phyloP scores from a whole-genome alignment of 306 rosid species.

The Prunus fruticosa region DNA sequence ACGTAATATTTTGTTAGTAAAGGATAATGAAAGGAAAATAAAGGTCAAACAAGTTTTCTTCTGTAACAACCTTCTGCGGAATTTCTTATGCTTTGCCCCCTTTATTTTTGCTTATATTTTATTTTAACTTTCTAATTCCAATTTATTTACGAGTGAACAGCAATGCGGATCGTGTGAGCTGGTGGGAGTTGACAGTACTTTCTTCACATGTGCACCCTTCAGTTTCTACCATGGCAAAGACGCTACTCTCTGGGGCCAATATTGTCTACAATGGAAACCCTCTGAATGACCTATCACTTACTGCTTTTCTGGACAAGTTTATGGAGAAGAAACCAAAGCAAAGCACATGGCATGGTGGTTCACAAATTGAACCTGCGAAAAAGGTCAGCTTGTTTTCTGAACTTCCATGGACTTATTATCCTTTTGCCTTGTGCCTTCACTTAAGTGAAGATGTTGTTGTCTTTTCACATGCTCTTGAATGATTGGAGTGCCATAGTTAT shows the following conservation, averaged over 20 bases:
- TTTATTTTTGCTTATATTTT: no score
- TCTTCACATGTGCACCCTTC: constrained; percentile 95
- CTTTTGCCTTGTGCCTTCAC: neutral
- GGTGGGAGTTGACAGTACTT: constrained; percentile 91
- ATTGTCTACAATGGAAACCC: constrained; percentile 93
- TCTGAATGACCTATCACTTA: constrained; percentile 59
- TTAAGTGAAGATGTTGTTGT: neutral
- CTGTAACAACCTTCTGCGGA: neutral
- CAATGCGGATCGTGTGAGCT: constrained; percentile 83
- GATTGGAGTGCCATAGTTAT: no score
- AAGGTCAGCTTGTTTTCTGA: constrained; percentile 48
- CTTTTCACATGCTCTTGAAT: neutral
- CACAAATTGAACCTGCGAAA: constrained; percentile 91
- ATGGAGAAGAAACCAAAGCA: constrained; percentile 94
- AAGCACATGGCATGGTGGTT: constrained; percentile 91
- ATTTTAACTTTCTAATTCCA: neutral
- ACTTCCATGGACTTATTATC: neutral
- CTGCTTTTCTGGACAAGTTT: constrained; percentile 93
- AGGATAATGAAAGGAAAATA: neutral
- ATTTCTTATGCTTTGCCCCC: neutral
- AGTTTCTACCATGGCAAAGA: constrained; percentile 84
- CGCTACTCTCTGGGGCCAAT: constrained; percentile 88
- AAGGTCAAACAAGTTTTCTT: neutral
- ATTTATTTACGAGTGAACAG: constrained; percentile 35
- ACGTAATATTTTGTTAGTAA: neutral